Base-by-base conservation (phyloP, 2,329 filamentous ascomycete genomes). In the Talaromyces sp. region DNA sequence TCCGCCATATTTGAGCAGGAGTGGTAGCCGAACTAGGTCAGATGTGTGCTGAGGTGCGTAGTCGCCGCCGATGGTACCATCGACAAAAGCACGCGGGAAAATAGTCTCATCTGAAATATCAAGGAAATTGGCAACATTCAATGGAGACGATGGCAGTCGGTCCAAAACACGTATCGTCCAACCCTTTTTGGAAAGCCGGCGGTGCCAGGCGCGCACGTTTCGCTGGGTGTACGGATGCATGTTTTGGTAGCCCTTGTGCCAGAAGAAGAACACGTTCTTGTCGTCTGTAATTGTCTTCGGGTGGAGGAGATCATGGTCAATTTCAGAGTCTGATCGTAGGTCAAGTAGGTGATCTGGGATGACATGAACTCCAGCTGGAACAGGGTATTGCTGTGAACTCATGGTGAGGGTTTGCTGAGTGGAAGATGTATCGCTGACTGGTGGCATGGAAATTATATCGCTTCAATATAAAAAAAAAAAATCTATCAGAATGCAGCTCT, bases 191-290 rank as follows among this genome's bases (percentile, higher is more conserved):
- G 77, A 74, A 58, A 84, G 77, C n/a, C 83, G 79, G 2, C 82
- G 77, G 65, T 84, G 75, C 78, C 82, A 85, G 56, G 80, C 75
- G 46, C 81, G 76, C 29, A 85, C 73, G 62, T 81, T 85, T 46
- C 83, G 81, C 60, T 80, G 72, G 4, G 79, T 75, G 67, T 84
- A 84, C 0, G 76, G 74, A 60, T 83, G 80, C 77, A 85, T 80
- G 27, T 69, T 71, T 3, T 64, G 50, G 65, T 78, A 81, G 29
- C 83, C 83, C 3, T 71, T 71, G 67, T 85, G 77, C 83, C 83
- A 86, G 71, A 84, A 86, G 67, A 84, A 82, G 77, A 82, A 86
- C 27, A 85, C 72, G 54, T 84, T 84, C 67, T 85, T 85, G 52
- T 79, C 76, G 31, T 71, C 68, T 0, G 71, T 67, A 29, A 80